A percentile compares a stretch with the other conserved stretches of the same genome.
These are phyloP conservation scores for Trichoderma brevicompactum DNA, from an alignment of 2,329 filamentous ascomycete genomes.

Conservation along the genomic window DNA sequence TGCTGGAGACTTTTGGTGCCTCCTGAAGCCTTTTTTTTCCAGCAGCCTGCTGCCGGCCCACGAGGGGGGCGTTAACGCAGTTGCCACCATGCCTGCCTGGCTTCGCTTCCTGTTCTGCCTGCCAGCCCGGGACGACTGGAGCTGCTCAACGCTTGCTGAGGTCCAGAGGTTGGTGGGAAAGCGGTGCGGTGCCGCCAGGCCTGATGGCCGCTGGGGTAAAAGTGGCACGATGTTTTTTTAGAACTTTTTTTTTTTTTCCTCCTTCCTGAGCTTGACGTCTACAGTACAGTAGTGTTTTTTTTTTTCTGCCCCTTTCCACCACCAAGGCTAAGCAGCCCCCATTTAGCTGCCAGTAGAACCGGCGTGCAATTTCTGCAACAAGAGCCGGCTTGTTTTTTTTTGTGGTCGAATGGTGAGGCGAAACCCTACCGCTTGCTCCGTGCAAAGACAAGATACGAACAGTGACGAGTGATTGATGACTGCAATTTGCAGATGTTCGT, in stretches of 20 bases:
- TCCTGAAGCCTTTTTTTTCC: slow-evolving; percentile 16
- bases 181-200: no score
- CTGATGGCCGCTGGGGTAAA: not conserved
- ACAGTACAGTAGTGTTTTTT: not conserved
- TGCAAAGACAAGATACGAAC: not conserved
- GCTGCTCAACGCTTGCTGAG: slow-evolving; percentile 1
- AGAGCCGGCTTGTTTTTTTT: no score
- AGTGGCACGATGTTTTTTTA: slow-evolving; percentile 25
- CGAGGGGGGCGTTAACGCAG: slow-evolving; percentile 28
- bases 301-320: slow-evolving; percentile 26
- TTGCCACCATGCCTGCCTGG: slow-evolving; percentile 25
- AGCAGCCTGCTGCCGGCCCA: slow-evolving; percentile 22
- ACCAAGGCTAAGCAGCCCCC: not conserved
- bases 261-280: not conserved
- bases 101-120: no score
- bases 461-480: not conserved
- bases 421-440: not conserved
- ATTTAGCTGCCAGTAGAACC: no score
- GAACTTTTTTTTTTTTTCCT: not conserved
- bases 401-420: no score
- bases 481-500: slow-evolving; percentile 20
- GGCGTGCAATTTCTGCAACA: no score
- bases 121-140: slow-evolving; percentile 17
- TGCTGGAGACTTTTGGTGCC: slow-evolving; percentile 6
- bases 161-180: not conserved